These are phyloP conservation scores for Alternaria consortialis DNA, from an alignment of 2,329 filamentous ascomycete species.

Conservation along the genomic window DNA sequence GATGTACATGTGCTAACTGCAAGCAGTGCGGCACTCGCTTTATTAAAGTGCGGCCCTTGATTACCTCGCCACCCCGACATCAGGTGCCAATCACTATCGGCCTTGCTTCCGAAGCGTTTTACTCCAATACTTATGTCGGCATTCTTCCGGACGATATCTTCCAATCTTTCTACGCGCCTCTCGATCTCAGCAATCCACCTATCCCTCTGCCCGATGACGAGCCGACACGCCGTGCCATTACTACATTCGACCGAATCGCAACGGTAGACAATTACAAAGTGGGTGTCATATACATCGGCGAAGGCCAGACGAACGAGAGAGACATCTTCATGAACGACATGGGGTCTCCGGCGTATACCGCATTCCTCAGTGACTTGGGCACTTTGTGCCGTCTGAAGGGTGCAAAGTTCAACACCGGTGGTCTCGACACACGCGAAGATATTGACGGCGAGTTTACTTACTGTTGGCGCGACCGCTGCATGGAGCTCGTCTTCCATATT, in stretches of 20 bases:
- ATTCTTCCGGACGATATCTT: constrained; percentile 78
- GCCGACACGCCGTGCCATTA: constrained; percentile 75
- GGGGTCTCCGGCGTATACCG: constrained; percentile 86
- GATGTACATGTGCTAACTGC: constrained; percentile 18
- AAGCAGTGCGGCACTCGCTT: constrained; percentile 54
- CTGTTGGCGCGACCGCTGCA: constrained; percentile 93
- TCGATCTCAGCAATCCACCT: constrained; percentile 63
- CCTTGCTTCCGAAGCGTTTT: constrained; percentile 51
- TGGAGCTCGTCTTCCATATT: constrained; percentile 94
- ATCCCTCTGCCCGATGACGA: constrained; percentile 79
- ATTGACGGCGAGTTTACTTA: constrained; percentile 87
- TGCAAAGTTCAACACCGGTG: constrained; percentile 91
- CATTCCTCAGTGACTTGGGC: constrained; percentile 83
- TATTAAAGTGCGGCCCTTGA: constrained; percentile 49
- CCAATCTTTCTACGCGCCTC: constrained; percentile 71
- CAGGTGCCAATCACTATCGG: constrained; percentile 53
- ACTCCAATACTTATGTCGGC: constrained; percentile 64
- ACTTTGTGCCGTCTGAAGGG: constrained; percentile 82
- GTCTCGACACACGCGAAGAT: constrained; percentile 79
- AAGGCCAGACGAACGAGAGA: constrained; percentile 81
- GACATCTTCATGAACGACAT: constrained; percentile 88
- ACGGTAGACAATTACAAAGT: constrained; percentile 96
- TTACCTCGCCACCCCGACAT: constrained; percentile 51
- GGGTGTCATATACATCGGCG: constrained; percentile 90
- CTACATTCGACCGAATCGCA: constrained; percentile 83